Evolutionary conservation across 169 alveolate genomes (phyloP), one percentile per base, ranked within the genome.

Genomic region (Cryptosporidium tyzzeri): DNA sequence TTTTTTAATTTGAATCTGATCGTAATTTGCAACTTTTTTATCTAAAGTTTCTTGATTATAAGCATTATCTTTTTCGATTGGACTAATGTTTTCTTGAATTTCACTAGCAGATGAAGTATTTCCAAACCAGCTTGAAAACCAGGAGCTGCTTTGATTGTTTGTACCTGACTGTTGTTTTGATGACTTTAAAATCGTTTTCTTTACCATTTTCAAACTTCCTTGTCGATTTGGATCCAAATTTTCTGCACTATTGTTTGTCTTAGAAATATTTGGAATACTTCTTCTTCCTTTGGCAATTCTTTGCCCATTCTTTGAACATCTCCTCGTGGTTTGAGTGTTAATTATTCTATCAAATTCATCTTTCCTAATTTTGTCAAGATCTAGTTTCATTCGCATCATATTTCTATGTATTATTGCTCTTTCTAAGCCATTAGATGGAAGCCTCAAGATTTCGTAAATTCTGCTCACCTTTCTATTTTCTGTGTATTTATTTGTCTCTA

Each of bases 61-160:
- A 16, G n/a, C 0, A 12, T 21, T 41, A 18, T 16, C 18, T 33
- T 23, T 10, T 14, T 7, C n/a, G 44, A 31, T 67, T 21, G 21
- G 73, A 10, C n/a, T 39, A 16, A 8, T 35, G 23, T 10, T n/a
- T 14, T 23, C 45, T 45, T 29, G 45, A 41, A 26, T 41, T 23
- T 18, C 51, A 35, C 0, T 33, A 12, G 0, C 31, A 48, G 44
- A 16, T 18, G 5, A 29, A 26, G 50, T n/a, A 26, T 71, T 18
- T 23, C 69, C 75, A 39, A 80, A 80, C 75, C 73, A 80, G 10
- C 75, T 41, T 45, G 75, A 65, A 62, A 80, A 80, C 89, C 89
- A 59, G 1, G 89, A 74, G 18, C 50, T 58, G 18, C 41, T 21
- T 35, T 53, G 45, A n/a, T 23, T 41, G 0, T 51, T 62, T 3